Base-by-base conservation (phyloP, 1,139 yeast genomes). In the Blastobotrys elegans region DNA sequence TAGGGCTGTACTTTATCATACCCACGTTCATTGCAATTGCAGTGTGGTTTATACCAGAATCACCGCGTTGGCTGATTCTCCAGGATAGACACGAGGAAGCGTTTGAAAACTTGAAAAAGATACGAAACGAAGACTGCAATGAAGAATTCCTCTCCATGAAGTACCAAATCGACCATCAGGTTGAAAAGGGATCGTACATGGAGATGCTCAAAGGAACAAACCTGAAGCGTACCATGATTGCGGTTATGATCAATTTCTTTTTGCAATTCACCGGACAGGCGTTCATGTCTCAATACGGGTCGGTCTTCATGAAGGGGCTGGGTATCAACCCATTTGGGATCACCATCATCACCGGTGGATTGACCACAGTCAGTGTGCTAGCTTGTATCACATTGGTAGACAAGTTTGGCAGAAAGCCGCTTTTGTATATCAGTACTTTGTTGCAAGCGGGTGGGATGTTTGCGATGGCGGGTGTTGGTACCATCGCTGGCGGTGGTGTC, bases 261-360 rank as follows among this genome's bases (percentile, higher is more conserved):
- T 86, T 81, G 66, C 87, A 82, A 64, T 73, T 80, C 69, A 79
- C 86, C 48, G 89, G 88, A 67, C 52, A 31, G 59, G 57, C 17
- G 47, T 43, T 39, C 57, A 51, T 50, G 56, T 54, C 53, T 57
- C 50, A 36, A 36, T 36, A 36, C 29, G 29, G 29, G 5, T 8
- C 40, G 10, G 29, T 36, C 4, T 36, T 20, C 16, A 22, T 36
- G 16, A 36, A 36, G n/a, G 29, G 40, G 4, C 13, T 36, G 29
- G 40, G 40, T 22, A 36, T 36, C 10, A n/a, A 36, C 18, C 40
- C 40, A 11, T 36, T 36, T 22, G 40, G 29, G 10, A 16, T 16
- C 16, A 36, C 18, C 29, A 11, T 36, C 8, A 20, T 36, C n/a
- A 4, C 5, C 4, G 6, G 16, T 6, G 40, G 16, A 5, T 6